Conservation (phyloP, 345 rosid genomes). For the Conringia planisiliqua region DNA sequence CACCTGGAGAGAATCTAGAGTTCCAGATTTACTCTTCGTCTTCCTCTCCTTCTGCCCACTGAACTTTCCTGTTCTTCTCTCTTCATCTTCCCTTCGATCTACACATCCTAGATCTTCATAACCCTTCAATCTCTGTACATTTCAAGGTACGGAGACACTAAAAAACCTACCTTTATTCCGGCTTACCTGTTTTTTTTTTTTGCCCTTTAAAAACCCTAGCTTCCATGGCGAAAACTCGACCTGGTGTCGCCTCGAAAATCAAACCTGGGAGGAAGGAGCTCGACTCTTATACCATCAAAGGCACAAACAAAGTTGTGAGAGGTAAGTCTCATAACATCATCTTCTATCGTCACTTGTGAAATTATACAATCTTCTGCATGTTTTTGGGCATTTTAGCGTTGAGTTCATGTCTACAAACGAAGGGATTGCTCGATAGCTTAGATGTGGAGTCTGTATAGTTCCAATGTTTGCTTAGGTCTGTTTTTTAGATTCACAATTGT, state of each 20-base stretch:
- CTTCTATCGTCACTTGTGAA: not conserved
- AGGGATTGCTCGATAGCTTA: not conserved
- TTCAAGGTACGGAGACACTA: not conserved
- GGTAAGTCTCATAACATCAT: constrained; percentile 35
- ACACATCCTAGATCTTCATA: not conserved
- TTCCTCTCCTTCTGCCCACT: constrained; percentile 5
- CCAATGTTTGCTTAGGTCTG: not conserved
- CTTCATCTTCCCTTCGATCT: constrained; percentile 11
- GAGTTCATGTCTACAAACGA: not conserved
- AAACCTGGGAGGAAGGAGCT: constrained; percentile 73
- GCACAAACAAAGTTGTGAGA: constrained; percentile 73
- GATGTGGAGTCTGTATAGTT: not conserved
- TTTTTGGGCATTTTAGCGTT: not conserved
- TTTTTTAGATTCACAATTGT: not conserved
- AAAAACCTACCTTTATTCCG: constrained; percentile 1
- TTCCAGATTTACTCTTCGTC: constrained; percentile 35
- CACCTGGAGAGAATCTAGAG: constrained; percentile 33
- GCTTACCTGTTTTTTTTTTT: not conserved
- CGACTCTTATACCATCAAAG: constrained; percentile 70
- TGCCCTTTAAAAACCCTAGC: not conserved
- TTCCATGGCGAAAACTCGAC: constrained; percentile 43
- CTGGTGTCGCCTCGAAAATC: constrained; percentile 48
- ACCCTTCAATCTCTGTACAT: constrained; percentile 16
- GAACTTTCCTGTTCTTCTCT: not conserved
- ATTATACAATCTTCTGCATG: not conserved